Base-by-base conservation (phyloP, 805 yeast genomes). In the Saccharomyces eubayanus region DNA sequence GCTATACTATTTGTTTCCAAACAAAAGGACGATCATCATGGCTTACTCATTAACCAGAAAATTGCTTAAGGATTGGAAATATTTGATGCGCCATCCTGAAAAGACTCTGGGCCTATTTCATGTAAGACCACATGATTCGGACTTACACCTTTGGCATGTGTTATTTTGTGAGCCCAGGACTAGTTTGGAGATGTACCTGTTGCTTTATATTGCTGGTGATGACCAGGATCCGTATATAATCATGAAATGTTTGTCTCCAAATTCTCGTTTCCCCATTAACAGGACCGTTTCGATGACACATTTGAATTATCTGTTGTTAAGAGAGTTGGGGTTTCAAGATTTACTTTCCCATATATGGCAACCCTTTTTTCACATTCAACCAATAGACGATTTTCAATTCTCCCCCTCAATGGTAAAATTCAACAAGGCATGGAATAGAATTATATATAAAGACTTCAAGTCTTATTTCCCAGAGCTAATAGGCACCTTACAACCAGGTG, bases 51-150 rank as follows among this genome's bases (percentile, higher is more conserved):
- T 68, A 28, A 62, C 67, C 6, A 64, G 66, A 52, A 62, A 56
- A 48, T 52, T 69, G 16, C 54, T 69, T 14, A 56, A 68, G 56
- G 72, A 68, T 16, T 69, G 72, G 72, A 69, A 67, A 50, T 52
- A 55, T 41, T 41, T 68, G 1, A 51, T 53, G 46, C 54, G 60
- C 47, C 52, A 40, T 5, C 30, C 31, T 43, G 55, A 51, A 46
- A 50, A 49, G 36, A 46, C 41, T n/a, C 51, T 55, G 6, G 48
- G 45, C 9, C 36, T 55, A 16, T 68, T 52, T 50, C 53, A 59
- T 53, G 50, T 68, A 28, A 62, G 59, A 50, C 72, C 72, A 28
- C 70, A 68, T 50, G 72, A 69, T 41, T 59, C 68, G 2, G 65
- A 69, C 51, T 45, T 65, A n/a, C 66, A 62, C 47, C 51, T 68